Evolutionary conservation across 306 rosid genomes (phyloP).

Genomic region (Cicer bijugum): DNA sequence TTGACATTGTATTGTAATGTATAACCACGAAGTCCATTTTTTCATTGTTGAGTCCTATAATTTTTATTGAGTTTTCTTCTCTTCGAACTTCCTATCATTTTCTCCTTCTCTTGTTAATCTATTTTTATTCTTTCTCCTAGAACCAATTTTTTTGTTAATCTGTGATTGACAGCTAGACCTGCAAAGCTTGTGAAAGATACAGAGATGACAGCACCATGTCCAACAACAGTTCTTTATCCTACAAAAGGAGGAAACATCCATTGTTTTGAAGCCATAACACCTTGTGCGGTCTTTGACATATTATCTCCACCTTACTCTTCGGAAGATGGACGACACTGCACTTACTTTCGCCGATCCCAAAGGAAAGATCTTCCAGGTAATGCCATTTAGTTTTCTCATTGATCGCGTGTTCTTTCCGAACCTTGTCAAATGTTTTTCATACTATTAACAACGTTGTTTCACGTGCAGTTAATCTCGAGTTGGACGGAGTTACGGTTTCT

Average conservation of each 20-base stretch:
- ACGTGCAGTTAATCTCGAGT: conserved; percentile 55
- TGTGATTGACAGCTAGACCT: conserved; percentile 70
- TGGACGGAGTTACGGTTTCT: conserved; percentile 58
- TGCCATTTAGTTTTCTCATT: neutral
- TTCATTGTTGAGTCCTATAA: too few relatives aligned
- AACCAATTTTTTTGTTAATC: conserved; percentile 38
- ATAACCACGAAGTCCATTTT: too few relatives aligned
- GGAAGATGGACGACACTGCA: conserved; percentile 80
- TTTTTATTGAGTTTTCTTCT: too few relatives aligned
- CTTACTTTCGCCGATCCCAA: conserved; percentile 76
- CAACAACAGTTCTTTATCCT: conserved; percentile 83
- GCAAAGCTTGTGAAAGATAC: conserved; percentile 75
- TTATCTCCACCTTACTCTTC: conserved; percentile 88
- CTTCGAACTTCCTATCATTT: too few relatives aligned
- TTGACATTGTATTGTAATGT: too few relatives aligned
- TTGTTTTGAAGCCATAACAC: conserved; percentile 80
- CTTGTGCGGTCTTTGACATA: conserved; percentile 91
- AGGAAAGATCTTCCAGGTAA: conserved; percentile 77
- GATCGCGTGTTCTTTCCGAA: neutral
- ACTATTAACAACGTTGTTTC: conserved; percentile 1
- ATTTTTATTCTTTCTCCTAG: conserved; percentile 12
- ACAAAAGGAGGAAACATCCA: conserved; percentile 91
- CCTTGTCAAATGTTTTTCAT: neutral
- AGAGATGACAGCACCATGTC: conserved; percentile 79
- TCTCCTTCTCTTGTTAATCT: too few relatives aligned